A percentile compares a stretch with the other conserved stretches of the same genome.
These are phyloP conservation scores for Blumeriella jaapii DNA, from an alignment of 2,329 filamentous ascomycete genomes.

Conservation along the genomic window DNA sequence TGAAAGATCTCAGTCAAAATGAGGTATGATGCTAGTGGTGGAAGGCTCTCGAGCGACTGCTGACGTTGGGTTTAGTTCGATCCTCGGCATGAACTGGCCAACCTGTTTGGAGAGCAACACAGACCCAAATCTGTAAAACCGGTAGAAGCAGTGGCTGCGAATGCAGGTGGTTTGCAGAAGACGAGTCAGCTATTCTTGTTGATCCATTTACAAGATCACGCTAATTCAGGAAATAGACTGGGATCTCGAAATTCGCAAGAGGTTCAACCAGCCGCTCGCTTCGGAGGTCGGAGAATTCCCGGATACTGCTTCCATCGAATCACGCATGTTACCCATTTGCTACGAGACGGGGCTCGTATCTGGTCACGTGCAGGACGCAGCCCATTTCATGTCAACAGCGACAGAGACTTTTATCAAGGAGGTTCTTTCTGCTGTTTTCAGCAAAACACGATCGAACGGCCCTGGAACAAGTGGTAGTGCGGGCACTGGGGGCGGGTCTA, in stretches of 20 bases:
- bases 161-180: conserved; percentile 63
- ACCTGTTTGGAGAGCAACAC: conserved; percentile 26
- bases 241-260: conserved; percentile 56
- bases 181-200: conserved; percentile 38
- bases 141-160: conserved; percentile 52
- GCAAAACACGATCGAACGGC: conserved; percentile 52
- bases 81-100: conserved; percentile 23
- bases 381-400: conserved; percentile 52
- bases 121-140: conserved; percentile 31
- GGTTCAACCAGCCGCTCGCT: conserved; percentile 51
- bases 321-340: conserved; percentile 56
- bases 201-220: conserved; percentile 1
- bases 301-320: conserved; percentile 49
- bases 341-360: conserved; percentile 52
- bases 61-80: conserved; percentile 20
- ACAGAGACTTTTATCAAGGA: conserved; percentile 59
- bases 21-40: conserved; percentile 33
- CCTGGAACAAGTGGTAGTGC: conserved; percentile 49
- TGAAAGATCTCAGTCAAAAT: conserved; percentile 52
- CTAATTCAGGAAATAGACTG: conserved; percentile 36
- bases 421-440: conserved; percentile 49
- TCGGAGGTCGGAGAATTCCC: conserved; percentile 60
- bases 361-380: conserved; percentile 48
- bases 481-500: conserved; percentile 52
- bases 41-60: background rate